A percentile compares a stretch with the other conserved stretches of the same genome.
Conservation (phyloP, 768 basidiomycete species). For the Boletus subcaerulescens region DNA sequence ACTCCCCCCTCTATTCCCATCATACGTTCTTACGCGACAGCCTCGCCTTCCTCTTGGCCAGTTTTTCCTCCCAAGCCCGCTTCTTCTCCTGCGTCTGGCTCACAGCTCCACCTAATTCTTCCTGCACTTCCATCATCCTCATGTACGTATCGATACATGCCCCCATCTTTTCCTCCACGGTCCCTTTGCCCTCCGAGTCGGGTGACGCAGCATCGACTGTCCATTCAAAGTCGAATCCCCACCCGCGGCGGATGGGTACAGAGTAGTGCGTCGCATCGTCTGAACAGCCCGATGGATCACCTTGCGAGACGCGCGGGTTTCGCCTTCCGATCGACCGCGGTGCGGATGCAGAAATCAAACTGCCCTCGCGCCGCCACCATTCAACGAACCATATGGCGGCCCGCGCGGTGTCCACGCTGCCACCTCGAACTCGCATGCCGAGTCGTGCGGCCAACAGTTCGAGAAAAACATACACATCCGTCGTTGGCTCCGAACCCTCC, state of each 20-base stretch:
- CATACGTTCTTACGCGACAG: constrained; percentile 22
- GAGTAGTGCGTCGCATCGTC: neutral
- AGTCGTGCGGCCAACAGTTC: constrained; percentile 67
- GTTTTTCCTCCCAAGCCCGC: constrained; percentile 40
- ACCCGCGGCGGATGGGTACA: constrained; percentile 49
- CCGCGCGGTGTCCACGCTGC: constrained; percentile 62
- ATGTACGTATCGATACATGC: constrained; percentile 59
- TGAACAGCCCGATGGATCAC: neutral
- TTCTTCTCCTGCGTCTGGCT: constrained; percentile 76
- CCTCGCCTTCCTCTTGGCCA: constrained; percentile 35
- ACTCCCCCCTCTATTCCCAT: neutral
- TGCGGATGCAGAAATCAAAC: constrained; percentile 49
- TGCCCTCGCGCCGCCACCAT: constrained; percentile 84
- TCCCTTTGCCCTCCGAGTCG: constrained; percentile 10
- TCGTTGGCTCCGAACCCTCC: constrained; percentile 50
- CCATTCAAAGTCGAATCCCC: constrained; percentile 90
- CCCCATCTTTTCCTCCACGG: constrained; percentile 68
- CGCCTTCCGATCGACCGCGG: constrained; percentile 21
- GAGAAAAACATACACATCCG: constrained; percentile 65
- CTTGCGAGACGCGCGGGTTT: neutral
- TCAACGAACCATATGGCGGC: constrained; percentile 80
- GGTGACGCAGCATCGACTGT: constrained; percentile 20
- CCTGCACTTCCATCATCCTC: constrained; percentile 42
- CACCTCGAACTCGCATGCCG: constrained; percentile 81
- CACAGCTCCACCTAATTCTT: constrained; percentile 51